These are phyloP conservation scores for Rubia occidens DNA, from an alignment of 305 asterid genomes.

Conservation along the genomic window DNA sequence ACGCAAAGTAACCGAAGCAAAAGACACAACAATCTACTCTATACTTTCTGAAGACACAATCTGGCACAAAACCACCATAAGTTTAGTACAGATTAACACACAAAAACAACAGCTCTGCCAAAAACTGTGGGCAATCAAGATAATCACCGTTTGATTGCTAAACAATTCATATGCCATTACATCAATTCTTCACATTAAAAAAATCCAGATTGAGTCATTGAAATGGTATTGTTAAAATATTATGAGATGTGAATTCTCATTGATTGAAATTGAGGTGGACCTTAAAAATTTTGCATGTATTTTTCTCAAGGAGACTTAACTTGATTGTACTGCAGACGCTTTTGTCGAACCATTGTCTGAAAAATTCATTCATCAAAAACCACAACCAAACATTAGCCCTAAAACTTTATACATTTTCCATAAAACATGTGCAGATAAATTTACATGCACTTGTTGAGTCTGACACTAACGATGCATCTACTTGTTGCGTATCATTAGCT, in stretches of 20 bases:
- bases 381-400: neutral
- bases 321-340: constrained; percentile 25
- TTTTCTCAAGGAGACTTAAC: constrained; percentile 45
- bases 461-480: constrained; percentile 28
- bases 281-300: constrained; percentile 54
- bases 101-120: no score
- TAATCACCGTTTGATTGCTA: neutral
- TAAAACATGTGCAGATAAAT: neutral
- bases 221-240: no score
- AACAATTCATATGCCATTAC: no score
- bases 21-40: constrained; percentile 7
- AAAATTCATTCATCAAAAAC: neutral
- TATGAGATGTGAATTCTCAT: no score
- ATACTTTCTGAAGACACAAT: constrained; percentile 35
- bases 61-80: constrained; percentile 37
- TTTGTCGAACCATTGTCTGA: constrained; percentile 36
- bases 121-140: no score
- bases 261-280: constrained; percentile 29
- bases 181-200: no score
- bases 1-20: neutral
- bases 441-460: constrained; percentile 51
- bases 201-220: no score
- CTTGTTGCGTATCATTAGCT: constrained; percentile 25
- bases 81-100: neutral
- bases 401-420: constrained; percentile 2